Conservation (phyloP, 2,329 filamentous ascomycete genomes). For the Penicillium sumatraense region DNA sequence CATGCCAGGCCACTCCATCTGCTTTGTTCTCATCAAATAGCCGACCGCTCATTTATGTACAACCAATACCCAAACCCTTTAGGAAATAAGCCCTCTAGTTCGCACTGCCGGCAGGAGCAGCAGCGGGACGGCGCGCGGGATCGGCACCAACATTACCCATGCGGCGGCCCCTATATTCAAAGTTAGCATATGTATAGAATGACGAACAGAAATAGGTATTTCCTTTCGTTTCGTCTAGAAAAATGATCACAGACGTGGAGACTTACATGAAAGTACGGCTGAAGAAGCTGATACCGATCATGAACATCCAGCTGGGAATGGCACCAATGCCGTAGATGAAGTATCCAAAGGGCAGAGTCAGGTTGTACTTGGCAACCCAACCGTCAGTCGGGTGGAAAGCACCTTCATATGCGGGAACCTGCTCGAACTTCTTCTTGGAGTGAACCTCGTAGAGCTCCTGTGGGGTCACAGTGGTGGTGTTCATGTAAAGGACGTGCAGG, state of each 20-base stretch:
- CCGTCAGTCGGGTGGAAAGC: conserved; percentile 66
- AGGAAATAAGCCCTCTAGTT: conserved; percentile 22
- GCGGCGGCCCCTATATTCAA: conserved; percentile 30
- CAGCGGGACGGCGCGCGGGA: conserved; percentile 12
- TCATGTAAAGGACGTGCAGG: conserved; percentile 60
- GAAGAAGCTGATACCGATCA: conserved; percentile 66
- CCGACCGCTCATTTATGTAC: conserved; percentile 38
- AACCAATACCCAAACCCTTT: conserved; percentile 22
- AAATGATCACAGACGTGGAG: neutral
- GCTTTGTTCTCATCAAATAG: conserved; percentile 19
- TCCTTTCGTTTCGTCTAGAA: too few species aligned
- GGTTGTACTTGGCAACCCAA: conserved; percentile 55
- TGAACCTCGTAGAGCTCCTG: conserved; percentile 62
- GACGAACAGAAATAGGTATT: neutral
- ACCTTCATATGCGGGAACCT: conserved; percentile 59
- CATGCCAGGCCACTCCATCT: conserved; percentile 13
- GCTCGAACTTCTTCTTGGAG: conserved; percentile 60
- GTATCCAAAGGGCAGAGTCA: conserved; percentile 61
- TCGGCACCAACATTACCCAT: conserved; percentile 19
- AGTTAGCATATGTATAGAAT: conserved; percentile 9
- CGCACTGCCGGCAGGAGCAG: conserved; percentile 27
- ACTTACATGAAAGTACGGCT: conserved; percentile 66
- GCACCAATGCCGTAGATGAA: conserved; percentile 59
- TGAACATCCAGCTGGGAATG: conserved; percentile 67
- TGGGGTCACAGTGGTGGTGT: conserved; percentile 62